phyloP scores from a whole-genome alignment of 2,329 filamentous ascomycete species.

The Apiospora phragmitis region DNA sequence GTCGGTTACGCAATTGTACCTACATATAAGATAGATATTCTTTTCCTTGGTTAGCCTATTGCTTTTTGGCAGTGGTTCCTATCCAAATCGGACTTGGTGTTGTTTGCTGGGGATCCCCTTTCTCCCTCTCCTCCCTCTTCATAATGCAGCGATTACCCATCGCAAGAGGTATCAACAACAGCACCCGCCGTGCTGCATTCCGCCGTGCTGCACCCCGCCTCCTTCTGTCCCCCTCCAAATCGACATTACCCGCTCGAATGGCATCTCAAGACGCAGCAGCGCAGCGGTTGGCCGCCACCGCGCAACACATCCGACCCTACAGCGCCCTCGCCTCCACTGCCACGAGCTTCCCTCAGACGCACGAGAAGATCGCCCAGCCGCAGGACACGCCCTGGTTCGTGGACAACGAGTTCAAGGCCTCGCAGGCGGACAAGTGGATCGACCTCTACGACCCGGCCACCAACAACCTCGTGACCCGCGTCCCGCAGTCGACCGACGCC shows the following conservation, averaged over 20 bases:
- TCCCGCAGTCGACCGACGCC: slow-evolving; percentile 77
- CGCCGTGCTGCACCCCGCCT: slow-evolving; percentile 26
- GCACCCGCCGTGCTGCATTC: slow-evolving; percentile 25
- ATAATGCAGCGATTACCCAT: slow-evolving; percentile 32
- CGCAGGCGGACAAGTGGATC: slow-evolving; percentile 70
- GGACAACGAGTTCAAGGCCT: slow-evolving; percentile 75
- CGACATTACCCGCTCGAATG: slow-evolving; percentile 31
- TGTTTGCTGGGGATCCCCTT: slow-evolving; percentile 2
- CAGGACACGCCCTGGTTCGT: slow-evolving; percentile 78
- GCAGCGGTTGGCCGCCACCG: slow-evolving; percentile 58
- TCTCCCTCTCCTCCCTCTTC: neutral
- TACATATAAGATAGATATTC: neutral
- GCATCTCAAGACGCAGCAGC: slow-evolving; percentile 40
- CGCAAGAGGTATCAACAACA: slow-evolving; percentile 25
- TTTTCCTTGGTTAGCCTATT: neutral
- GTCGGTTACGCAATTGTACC: neutral
- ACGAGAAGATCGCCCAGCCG: slow-evolving; percentile 68
- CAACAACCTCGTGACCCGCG: slow-evolving; percentile 81
- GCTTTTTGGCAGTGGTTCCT: neutral
- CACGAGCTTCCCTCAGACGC: slow-evolving; percentile 66
- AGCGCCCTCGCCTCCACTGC: slow-evolving; percentile 55
- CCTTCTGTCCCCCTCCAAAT: slow-evolving; percentile 18
- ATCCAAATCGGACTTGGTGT: slow-evolving; percentile 1
- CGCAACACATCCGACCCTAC: slow-evolving; percentile 53
- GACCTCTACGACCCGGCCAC: slow-evolving; percentile 81